These are phyloP conservation scores for Russula abietina DNA, from an alignment of 768 basidiomycete genomes.

Conservation along the genomic window DNA sequence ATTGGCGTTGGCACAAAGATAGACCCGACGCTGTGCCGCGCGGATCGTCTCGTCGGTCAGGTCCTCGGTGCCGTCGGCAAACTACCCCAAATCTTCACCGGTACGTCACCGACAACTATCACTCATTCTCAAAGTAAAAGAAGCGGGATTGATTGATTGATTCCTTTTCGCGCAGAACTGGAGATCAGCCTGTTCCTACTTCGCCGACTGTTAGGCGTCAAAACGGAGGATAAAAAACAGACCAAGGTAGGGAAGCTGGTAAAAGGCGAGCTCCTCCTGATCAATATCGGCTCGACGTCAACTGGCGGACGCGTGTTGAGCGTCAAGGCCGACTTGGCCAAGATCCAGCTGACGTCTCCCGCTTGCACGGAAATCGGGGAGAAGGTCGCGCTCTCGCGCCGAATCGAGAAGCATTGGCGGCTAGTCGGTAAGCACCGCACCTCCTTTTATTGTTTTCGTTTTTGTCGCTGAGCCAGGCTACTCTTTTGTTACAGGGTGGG, in stretches of 20 bases:
- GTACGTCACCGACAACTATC: conserved; percentile 34
- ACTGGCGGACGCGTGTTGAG: conserved; percentile 92
- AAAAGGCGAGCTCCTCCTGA: conserved; percentile 87
- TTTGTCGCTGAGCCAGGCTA: background rate
- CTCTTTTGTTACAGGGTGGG: conserved; percentile 43
- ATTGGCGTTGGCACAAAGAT: conserved; percentile 98
- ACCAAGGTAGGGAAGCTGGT: conserved; percentile 90
- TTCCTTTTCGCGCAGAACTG: conserved; percentile 51
- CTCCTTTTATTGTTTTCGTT: background rate
- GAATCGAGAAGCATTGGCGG: conserved; percentile 98
- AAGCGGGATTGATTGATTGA: background rate
- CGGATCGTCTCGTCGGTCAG: conserved; percentile 94
- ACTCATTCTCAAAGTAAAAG: background rate
- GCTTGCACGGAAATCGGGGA: conserved; percentile 96
- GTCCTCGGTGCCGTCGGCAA: conserved; percentile 93
- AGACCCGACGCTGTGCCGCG: conserved; percentile 93
- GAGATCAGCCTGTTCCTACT: conserved; percentile 94
- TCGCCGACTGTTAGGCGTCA: conserved; percentile 93
- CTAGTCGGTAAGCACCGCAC: conserved; percentile 81
- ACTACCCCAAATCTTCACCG: conserved; percentile 88
- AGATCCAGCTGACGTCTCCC: conserved; percentile 89
- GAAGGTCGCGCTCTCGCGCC: conserved; percentile 90
- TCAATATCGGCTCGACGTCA: conserved; percentile 97
- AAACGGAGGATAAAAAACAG: conserved; percentile 98
- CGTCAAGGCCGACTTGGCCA: conserved; percentile 92